Evolutionary conservation across 1,284 basidiomycete genomes (phyloP), one percentile per base, ranked within the genome.

Genomic region (Malassezia yamatoensis): DNA sequence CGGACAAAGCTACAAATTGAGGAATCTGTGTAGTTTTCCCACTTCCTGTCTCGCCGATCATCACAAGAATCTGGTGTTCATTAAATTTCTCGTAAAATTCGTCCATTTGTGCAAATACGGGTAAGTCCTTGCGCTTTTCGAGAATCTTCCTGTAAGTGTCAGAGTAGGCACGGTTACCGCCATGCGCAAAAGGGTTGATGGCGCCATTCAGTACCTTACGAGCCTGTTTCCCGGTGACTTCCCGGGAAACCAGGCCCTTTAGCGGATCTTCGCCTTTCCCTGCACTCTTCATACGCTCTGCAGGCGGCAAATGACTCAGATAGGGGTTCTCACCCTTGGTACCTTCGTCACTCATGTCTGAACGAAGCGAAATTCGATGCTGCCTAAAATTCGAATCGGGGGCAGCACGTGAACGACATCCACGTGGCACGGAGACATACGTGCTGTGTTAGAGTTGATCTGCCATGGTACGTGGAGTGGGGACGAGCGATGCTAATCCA

Each of bases 21-120:
- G 93, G 93, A 72, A 98, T 94, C 86, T 96, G 93, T 38, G 93
- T 96, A 1, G 94, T 96, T 79, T 98, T 98, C 53, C 93, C 94
- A 24, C 89, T 90, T 11, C 94, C 93, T 1, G 94, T 96, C 79
- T 98, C 93, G 67, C 93, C 93, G 64, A 96, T 89, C 83, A 98
- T 88, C 55, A 98, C 84, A 46, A 90, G 87, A 65, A 93, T 85
- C 78, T 94, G 90, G 77, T 90, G 83, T 65, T 83, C 79, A 59
- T 78, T 84, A 78, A 90, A 94, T 83, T 89, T 84, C 64, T 85
- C 81, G 68, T 85, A 83, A 76, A 96, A 94, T 59, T 90, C 85
- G 60, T 85, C 81, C 90, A 96, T 96, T 78, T 96, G 88, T 9
- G 84, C 79, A 69, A 82, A 96, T 0, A 98, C 93, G 0, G 93